Percentiles rank a stretch among this genome's conserved stretches.
phyloP scores from a whole-genome alignment of 345 rosid genomes.

The Lepidium sativum region DNA sequence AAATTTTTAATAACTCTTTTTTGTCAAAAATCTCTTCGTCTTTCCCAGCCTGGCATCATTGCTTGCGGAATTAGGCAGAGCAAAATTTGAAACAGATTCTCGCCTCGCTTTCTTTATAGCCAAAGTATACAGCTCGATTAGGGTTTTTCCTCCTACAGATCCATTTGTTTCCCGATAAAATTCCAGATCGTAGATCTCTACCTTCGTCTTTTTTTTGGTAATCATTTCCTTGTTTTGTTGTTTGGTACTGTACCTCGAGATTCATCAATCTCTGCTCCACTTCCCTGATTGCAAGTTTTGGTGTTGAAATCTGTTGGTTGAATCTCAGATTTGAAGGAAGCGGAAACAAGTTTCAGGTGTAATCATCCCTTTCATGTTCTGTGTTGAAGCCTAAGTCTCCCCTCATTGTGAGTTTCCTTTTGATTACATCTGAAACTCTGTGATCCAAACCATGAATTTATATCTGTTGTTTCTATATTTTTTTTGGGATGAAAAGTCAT shows the following conservation, averaged over 20 bases:
- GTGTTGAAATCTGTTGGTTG: not conserved
- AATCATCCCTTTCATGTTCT: constrained; percentile 39
- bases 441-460: not conserved
- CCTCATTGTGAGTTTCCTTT: constrained; percentile 42
- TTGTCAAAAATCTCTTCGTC: constrained; percentile 7
- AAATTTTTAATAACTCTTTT: too few species aligned
- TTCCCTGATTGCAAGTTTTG: not conserved
- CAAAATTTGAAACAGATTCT: constrained; percentile 16
- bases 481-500: constrained; percentile 31
- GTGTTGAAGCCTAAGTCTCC: constrained; percentile 40
- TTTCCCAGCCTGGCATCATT: constrained; percentile 16
- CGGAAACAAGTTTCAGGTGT: constrained; percentile 4
- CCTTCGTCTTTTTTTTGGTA: constrained; percentile 16
- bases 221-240: not conserved
- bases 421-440: not conserved
- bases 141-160: constrained; percentile 27
- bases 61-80: constrained; percentile 4
- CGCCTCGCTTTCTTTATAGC: constrained; percentile 8
- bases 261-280: constrained; percentile 14
- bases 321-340: constrained; percentile 10
- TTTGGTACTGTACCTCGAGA: not conserved
- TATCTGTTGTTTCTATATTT: not conserved
- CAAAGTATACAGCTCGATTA: constrained; percentile 1
- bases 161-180: constrained; percentile 3
- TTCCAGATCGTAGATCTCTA: constrained; percentile 29